These are phyloP conservation scores for Polyplosphaeria fusca DNA, from an alignment of 495 filamentous ascomycete species.

Conservation along the genomic window DNA sequence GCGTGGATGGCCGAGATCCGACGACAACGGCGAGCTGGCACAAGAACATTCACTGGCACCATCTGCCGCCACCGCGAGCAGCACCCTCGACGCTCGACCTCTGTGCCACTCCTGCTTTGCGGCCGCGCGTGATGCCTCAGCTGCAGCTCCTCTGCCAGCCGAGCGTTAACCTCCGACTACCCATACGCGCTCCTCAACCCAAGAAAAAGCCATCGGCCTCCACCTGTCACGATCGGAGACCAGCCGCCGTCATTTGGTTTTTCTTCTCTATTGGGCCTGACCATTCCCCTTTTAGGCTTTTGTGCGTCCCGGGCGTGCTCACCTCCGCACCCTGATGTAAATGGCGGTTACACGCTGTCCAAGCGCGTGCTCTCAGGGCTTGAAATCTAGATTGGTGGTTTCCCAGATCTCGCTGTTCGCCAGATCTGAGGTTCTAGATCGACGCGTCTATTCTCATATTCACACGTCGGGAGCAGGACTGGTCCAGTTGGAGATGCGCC, in stretches of 20 bases:
- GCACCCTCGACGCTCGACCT: not conserved
- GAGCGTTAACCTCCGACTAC: constrained; percentile 15
- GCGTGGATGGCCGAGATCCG: constrained; percentile 2
- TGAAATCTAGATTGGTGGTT: not conserved
- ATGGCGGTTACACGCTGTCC: not conserved
- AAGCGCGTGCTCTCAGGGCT: not conserved
- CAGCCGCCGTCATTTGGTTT: not conserved
- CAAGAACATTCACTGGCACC: not conserved
- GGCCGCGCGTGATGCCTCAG: constrained; percentile 27
- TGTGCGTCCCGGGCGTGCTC: not conserved
- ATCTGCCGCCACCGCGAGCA: not conserved
- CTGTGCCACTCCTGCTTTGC: not conserved
- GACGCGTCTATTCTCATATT: too few species aligned
- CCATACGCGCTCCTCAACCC: not conserved
- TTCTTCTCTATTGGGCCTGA: not conserved
- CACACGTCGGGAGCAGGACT: too few species aligned
- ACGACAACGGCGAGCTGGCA: constrained; percentile 20
- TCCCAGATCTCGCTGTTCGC: not conserved
- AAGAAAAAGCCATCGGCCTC: not conserved
- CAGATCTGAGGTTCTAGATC: not conserved
- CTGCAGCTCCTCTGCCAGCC: constrained; percentile 16
- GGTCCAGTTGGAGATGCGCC: too few species aligned
- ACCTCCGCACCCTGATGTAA: not conserved
- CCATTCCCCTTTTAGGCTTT: not conserved
- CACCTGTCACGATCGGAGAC: not conserved